phyloP scores from a whole-genome alignment of 2,329 filamentous ascomycete genomes.

The Alternaria metachromatica region DNA sequence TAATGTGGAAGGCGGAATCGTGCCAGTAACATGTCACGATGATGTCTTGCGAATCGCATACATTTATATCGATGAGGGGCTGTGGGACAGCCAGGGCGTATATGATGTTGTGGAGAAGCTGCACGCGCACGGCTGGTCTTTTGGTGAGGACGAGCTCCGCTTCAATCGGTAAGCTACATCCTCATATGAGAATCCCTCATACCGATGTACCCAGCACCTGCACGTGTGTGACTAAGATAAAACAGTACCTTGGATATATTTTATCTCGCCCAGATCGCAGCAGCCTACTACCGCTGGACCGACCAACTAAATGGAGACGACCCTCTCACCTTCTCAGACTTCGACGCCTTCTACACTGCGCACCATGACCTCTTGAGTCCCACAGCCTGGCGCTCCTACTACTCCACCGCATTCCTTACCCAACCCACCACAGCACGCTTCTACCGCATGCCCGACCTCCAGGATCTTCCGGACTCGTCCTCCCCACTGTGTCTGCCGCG shows the following conservation, averaged over 20 bases:
- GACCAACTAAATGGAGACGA: background rate
- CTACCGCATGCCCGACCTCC: constrained; percentile 5
- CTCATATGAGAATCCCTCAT: constrained; percentile 5
- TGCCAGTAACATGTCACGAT: constrained; percentile 4
- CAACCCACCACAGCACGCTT: constrained; percentile 6
- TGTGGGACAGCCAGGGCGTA: constrained; percentile 2
- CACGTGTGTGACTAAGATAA: background rate
- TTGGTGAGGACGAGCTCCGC: constrained; percentile 8
- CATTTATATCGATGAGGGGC: background rate
- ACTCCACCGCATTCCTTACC: constrained; percentile 1
- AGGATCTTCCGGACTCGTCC: constrained; percentile 1
- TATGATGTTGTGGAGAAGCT: constrained; percentile 10
- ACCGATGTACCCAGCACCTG: background rate
- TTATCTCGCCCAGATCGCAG: constrained; percentile 6
- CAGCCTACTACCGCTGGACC: constrained; percentile 8
- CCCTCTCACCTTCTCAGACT: background rate
- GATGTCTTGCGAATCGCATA: constrained; percentile 2
- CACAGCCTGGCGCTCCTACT: background rate
- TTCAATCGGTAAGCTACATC: constrained; percentile 8
- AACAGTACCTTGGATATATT: constrained; percentile 5
- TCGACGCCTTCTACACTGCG: background rate
- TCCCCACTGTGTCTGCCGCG: constrained; percentile 1
- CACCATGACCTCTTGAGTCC: background rate
- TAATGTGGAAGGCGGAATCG: constrained; percentile 1
- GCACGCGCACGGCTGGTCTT: constrained; percentile 9